Evolutionary conservation across 1,284 basidiomycete genomes (phyloP).

Genomic region (Fomitopsis schrenkii): DNA sequence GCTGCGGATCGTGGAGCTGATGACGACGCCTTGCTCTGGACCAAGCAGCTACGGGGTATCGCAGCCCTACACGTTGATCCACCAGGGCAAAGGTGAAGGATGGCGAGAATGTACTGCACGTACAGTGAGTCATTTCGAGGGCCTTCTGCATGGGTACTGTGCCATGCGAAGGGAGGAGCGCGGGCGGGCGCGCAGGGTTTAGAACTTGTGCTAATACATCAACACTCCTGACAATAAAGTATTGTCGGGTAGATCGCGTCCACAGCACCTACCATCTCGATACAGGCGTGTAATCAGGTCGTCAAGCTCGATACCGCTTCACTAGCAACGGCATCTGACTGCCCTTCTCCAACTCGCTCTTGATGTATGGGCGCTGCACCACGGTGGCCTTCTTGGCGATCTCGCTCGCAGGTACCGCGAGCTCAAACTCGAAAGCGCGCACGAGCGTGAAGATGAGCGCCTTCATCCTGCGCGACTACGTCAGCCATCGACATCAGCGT

Average conservation of each 20-base stretch:
- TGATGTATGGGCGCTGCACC: slow-evolving; percentile 16
- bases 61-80: too few relatives aligned
- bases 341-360: slow-evolving; percentile 9
- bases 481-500: background rate
- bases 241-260: background rate
- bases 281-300: background rate
- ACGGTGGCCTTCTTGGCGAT: slow-evolving; percentile 14
- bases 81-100: background rate
- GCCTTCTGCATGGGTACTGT: background rate
- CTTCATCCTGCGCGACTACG: slow-evolving; percentile 34
- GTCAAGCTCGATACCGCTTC: background rate
- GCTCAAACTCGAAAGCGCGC: slow-evolving; percentile 54
- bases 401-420: slow-evolving; percentile 36
- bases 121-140: background rate
- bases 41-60: background rate
- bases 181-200: background rate
- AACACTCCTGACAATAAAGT: background rate
- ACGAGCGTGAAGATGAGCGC: slow-evolving; percentile 54
- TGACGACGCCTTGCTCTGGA: too few relatives aligned
- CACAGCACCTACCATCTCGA: background rate
- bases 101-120: background rate
- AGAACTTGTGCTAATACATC: background rate
- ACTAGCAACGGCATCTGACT: slow-evolving; percentile 20
- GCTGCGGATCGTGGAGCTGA: too few relatives aligned
- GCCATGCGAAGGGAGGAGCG: background rate